phyloP scores from a whole-genome alignment of 2,329 filamentous ascomycete genomes.

The Talaromyces sp. region DNA sequence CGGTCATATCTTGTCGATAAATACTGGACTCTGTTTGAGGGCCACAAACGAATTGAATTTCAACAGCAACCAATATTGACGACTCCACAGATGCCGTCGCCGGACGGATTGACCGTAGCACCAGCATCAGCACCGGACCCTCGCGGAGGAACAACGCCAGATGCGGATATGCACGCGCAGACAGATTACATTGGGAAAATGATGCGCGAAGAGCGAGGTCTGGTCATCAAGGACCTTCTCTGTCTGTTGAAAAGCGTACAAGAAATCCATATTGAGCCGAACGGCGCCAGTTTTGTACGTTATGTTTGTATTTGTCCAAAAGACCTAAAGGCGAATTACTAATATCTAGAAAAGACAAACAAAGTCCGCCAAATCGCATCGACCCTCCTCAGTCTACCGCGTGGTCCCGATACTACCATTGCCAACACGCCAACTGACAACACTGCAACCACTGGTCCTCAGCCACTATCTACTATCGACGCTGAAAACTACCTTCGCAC shows the following conservation, averaged over 20 bases:
- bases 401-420: conserved; percentile 26
- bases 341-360: conserved; percentile 49
- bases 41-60: conserved; percentile 38
- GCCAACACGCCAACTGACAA: not conserved
- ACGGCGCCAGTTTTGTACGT: conserved; percentile 59
- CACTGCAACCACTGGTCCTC: conserved; percentile 17
- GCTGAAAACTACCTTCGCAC: conserved; percentile 66
- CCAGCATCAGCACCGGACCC: conserved; percentile 15
- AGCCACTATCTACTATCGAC: conserved; percentile 36
- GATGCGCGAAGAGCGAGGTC: conserved; percentile 70
- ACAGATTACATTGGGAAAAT: conserved; percentile 51
- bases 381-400: conserved; percentile 63
- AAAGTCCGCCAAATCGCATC: conserved; percentile 82
- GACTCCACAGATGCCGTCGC: conserved; percentile 13
- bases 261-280: conserved; percentile 77
- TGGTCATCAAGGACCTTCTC: conserved; percentile 75
- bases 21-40: conserved; percentile 71
- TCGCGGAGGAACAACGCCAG: conserved; percentile 17
- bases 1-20: conserved; percentile 81
- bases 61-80: not conserved
- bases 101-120: conserved; percentile 12
- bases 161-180: conserved; percentile 29
- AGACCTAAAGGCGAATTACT: not conserved
- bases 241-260: conserved; percentile 70
- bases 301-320: conserved; percentile 1